phyloP scores from a whole-genome alignment of 257 asterid species.

The Solanum microdontum region DNA sequence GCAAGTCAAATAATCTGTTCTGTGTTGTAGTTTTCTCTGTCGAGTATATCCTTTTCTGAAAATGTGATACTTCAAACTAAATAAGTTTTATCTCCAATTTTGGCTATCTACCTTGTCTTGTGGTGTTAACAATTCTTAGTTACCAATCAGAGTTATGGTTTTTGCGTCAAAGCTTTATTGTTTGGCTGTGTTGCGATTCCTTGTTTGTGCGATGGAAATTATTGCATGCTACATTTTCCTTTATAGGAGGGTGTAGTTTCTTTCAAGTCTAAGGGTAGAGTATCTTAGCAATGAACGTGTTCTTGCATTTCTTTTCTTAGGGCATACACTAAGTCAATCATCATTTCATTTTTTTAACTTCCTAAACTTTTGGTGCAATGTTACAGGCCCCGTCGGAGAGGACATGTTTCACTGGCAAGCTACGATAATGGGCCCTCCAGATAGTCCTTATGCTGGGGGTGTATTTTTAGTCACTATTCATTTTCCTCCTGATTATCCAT shows the following conservation, averaged over 20 bases:
- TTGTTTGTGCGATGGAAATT: not conserved
- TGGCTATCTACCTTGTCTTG: not conserved
- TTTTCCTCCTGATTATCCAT: constrained; percentile 2
- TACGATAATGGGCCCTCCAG: constrained; percentile 1
- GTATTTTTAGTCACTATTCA: constrained; percentile 1
- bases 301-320: not conserved
- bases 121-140: not conserved
- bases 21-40: not conserved
- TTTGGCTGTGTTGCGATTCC: not conserved
- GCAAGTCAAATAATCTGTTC: not conserved
- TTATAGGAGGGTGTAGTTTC: not conserved
- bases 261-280: not conserved
- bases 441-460: constrained; percentile 1
- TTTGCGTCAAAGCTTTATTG: not conserved
- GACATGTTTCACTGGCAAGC: constrained; percentile 6
- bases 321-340: not conserved
- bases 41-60: not conserved
- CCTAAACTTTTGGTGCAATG: not conserved
- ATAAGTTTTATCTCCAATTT: not conserved
- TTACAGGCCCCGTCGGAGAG: constrained; percentile 1
- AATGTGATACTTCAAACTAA: not conserved
- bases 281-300: not conserved
- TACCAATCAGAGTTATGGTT: not conserved
- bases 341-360: not conserved
- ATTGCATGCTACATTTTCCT: not conserved